These are phyloP conservation scores for Mortierella sp. DNA, from an alignment of 371 early-diverging fungal genomes.

Conservation along the genomic window DNA sequence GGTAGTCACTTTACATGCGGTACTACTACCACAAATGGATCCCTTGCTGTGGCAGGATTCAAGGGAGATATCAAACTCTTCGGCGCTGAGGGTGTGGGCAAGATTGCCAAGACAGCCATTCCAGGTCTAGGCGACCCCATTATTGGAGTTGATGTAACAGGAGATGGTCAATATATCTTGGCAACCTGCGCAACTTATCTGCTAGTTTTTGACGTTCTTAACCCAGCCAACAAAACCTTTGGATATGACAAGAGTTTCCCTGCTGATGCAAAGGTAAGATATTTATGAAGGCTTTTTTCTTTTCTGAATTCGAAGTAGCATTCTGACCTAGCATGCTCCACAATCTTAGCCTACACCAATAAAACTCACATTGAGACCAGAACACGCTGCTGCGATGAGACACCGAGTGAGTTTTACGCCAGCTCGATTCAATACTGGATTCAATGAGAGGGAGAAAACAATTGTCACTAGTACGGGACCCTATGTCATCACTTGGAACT, in stretches of 20 bases:
- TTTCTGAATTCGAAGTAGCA: background rate
- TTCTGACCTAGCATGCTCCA: background rate
- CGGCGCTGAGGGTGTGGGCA: slow-evolving; percentile 65
- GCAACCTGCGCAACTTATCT: slow-evolving; percentile 91
- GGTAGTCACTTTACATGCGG: slow-evolving; percentile 75
- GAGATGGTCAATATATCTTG: slow-evolving; percentile 83
- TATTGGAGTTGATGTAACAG: slow-evolving; percentile 85
- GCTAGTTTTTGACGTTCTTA: slow-evolving; percentile 73
- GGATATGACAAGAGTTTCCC: slow-evolving; percentile 72
- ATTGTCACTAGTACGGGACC: slow-evolving; percentile 87
- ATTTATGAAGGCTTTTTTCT: slow-evolving; percentile 15
- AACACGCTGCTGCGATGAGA: slow-evolving; percentile 86
- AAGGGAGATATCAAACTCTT: slow-evolving; percentile 93
- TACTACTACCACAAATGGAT: slow-evolving; percentile 80
- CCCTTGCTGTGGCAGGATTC: slow-evolving; percentile 81
- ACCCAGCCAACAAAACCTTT: slow-evolving; percentile 38
- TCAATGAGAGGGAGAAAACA: slow-evolving; percentile 65
- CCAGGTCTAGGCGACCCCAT: slow-evolving; percentile 90
- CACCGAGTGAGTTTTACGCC: slow-evolving; percentile 79
- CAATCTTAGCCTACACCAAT: slow-evolving; percentile 69
- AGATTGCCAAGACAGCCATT: slow-evolving; percentile 85
- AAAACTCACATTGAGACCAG: slow-evolving; percentile 85
- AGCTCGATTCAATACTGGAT: slow-evolving; percentile 89
- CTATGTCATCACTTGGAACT: slow-evolving; percentile 92
- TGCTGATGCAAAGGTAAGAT: slow-evolving; percentile 55